Evolutionary conservation across 352 stramenopile species (phyloP).

Genomic region (Phytophthora multivora): DNA sequence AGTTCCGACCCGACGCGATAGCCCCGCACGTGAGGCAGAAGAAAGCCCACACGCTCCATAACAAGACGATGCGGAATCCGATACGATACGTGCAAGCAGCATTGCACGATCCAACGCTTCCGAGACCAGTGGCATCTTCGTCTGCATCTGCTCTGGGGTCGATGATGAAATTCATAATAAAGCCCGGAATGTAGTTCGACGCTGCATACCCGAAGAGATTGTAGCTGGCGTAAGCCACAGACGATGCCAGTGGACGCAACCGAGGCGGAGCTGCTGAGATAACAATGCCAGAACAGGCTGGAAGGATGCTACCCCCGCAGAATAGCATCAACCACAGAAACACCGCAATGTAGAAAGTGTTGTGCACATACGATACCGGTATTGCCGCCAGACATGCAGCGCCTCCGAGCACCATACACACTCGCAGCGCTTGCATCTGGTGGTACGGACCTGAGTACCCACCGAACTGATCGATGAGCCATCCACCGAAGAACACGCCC

Average conservation of each 20-base stretch:
- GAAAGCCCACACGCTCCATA: slow-evolving; percentile 77
- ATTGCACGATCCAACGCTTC: slow-evolving; percentile 45
- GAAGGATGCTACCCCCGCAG: slow-evolving; percentile 70
- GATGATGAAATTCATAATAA: slow-evolving; percentile 87
- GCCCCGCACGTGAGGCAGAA: slow-evolving; percentile 60
- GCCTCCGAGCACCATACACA: slow-evolving; percentile 75
- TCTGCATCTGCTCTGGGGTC: slow-evolving; percentile 38
- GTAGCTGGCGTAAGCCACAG: slow-evolving; percentile 81
- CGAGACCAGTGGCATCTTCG: slow-evolving; percentile 20
- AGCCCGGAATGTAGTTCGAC: slow-evolving; percentile 83
- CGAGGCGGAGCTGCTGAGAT: slow-evolving; percentile 70
- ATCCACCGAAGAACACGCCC: slow-evolving; percentile 86
- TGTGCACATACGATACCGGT: slow-evolving; percentile 72
- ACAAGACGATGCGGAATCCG: slow-evolving; percentile 82
- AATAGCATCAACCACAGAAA: slow-evolving; percentile 89
- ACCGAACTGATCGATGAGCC: slow-evolving; percentile 81
- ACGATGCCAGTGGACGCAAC: slow-evolving; percentile 74
- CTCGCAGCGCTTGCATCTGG: slow-evolving; percentile 65
- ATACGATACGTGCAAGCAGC: slow-evolving; percentile 81
- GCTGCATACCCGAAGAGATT: slow-evolving; percentile 87
- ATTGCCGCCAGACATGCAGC: slow-evolving; percentile 53
- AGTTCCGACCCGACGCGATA: slow-evolving; percentile 44
- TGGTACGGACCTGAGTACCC: slow-evolving; percentile 74
- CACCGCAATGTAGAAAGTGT: slow-evolving; percentile 64
- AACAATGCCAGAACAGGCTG: slow-evolving; percentile 85